Percentiles rank a stretch among this genome's conserved stretches.
Conservation (phyloP, 2,329 filamentous ascomycete species). For the Cladosporium sp. region DNA sequence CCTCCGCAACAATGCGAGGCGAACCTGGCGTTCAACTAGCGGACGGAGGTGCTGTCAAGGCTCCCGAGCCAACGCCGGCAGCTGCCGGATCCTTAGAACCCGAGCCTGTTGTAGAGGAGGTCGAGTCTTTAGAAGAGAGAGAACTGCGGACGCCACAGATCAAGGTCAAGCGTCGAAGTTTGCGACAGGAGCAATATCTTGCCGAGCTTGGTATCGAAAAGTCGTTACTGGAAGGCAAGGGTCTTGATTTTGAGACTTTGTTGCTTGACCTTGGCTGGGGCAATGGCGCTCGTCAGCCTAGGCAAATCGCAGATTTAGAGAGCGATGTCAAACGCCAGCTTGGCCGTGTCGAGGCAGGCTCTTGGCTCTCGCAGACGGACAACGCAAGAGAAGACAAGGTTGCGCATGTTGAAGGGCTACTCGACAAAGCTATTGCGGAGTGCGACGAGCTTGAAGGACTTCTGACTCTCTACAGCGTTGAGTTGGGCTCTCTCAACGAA, state of each 20-base stretch:
- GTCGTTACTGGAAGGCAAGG: slow-evolving; percentile 71
- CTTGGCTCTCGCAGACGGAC: slow-evolving; percentile 80
- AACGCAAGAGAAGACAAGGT: slow-evolving; percentile 84
- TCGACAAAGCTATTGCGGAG: slow-evolving; percentile 89
- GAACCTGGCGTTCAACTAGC: slow-evolving; percentile 30
- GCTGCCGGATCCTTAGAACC: slow-evolving; percentile 14
- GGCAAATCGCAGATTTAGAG: slow-evolving; percentile 78
- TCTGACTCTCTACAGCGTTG: slow-evolving; percentile 90
- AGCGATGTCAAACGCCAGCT: slow-evolving; percentile 83
- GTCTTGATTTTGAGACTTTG: slow-evolving; percentile 78
- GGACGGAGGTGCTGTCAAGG: slow-evolving; percentile 25
- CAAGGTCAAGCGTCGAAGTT: slow-evolving; percentile 59
- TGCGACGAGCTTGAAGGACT: slow-evolving; percentile 96
- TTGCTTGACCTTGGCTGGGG: slow-evolving; percentile 89
- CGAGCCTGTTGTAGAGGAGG: slow-evolving; percentile 17
- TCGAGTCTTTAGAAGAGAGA: slow-evolving; percentile 29
- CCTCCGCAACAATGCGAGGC: slow-evolving; percentile 14
- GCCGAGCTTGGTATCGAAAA: slow-evolving; percentile 77
- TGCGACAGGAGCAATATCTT: slow-evolving; percentile 78
- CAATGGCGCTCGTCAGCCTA: slow-evolving; percentile 71
- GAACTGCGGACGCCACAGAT: slow-evolving; percentile 32
- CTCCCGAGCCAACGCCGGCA: slow-evolving; percentile 28
- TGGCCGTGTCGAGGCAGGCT: slow-evolving; percentile 86
- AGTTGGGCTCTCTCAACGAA: slow-evolving; percentile 88
- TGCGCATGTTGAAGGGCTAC: slow-evolving; percentile 78